Conservation (phyloP, 2,329 filamentous ascomycete species). For the Macrophomina phaseolina region DNA sequence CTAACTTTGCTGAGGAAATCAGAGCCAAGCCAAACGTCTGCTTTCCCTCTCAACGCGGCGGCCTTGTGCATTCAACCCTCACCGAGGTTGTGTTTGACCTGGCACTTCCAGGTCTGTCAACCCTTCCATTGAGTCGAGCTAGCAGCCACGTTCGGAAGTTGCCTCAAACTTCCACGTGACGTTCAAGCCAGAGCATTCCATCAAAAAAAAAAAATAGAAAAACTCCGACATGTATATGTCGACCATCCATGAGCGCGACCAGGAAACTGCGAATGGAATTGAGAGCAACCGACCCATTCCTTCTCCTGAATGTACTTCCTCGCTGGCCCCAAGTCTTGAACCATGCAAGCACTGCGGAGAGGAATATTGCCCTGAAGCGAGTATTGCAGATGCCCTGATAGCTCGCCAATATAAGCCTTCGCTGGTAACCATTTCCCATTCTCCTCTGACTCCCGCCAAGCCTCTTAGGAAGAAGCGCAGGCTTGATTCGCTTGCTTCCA, state of each 20-base stretch:
- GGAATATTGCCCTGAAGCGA: slow-evolving; percentile 10
- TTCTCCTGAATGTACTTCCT: neutral
- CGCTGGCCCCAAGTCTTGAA: slow-evolving; percentile 1
- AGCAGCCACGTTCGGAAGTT: neutral
- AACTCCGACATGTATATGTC: neutral
- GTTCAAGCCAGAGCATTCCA: neutral
- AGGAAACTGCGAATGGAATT: neutral
- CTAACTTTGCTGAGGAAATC: too few relatives aligned
- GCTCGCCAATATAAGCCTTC: neutral
- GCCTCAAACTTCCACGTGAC: neutral
- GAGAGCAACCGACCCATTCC: neutral
- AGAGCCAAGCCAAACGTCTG: neutral
- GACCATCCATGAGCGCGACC: neutral
- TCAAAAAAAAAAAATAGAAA: too few relatives aligned
- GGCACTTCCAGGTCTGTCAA: neutral
- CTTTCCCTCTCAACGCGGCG: neutral
- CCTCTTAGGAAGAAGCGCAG: slow-evolving; percentile 19
- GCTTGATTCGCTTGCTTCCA: slow-evolving; percentile 1
- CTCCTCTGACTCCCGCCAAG: slow-evolving; percentile 1
- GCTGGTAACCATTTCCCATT: neutral
- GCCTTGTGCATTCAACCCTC: neutral
- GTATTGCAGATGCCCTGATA: neutral
- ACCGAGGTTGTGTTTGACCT: neutral
- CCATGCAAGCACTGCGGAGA: slow-evolving; percentile 10
- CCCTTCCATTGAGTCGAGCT: neutral